A percentile compares a stretch with the other conserved stretches of the same genome.
Conservation (phyloP, 768 basidiomycete genomes). For the Tulasnella calospora region DNA sequence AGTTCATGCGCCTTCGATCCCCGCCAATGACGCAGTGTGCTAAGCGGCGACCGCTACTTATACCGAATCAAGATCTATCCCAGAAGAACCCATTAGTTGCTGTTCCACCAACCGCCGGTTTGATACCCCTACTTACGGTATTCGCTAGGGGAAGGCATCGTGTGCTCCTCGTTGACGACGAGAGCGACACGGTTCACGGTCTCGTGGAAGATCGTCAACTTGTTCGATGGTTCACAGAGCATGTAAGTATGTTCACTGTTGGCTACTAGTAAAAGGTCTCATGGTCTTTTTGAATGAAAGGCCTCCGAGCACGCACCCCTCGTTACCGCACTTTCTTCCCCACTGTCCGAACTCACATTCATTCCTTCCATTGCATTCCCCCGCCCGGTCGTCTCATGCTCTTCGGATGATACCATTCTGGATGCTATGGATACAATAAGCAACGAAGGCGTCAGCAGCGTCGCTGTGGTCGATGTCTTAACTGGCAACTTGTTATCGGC, state of each 20-base stretch:
- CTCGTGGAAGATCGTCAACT: constrained; percentile 59
- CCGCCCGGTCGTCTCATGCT: constrained; percentile 55
- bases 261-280: background rate
- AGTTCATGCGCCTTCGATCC: constrained; percentile 33
- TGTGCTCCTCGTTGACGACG: constrained; percentile 52
- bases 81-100: constrained; percentile 75
- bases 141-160: constrained; percentile 71
- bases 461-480: constrained; percentile 69
- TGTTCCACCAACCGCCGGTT: constrained; percentile 56
- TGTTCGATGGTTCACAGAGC: constrained; percentile 29
- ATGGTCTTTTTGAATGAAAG: background rate
- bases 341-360: constrained; percentile 14
- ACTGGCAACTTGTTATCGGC: constrained; percentile 61
- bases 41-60: constrained; percentile 15
- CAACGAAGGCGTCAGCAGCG: constrained; percentile 76
- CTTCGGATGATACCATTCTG: constrained; percentile 57
- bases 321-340: constrained; percentile 12
- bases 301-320: constrained; percentile 10
- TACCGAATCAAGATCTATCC: constrained; percentile 56
- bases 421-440: constrained; percentile 85
- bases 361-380: constrained; percentile 18
- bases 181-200: constrained; percentile 39
- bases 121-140: constrained; percentile 56
- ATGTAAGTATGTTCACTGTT: constrained; percentile 14
- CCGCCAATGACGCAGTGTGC: background rate